Evolutionary conservation across 257 asterid genomes (phyloP), one percentile per base, ranked within the genome.

Genomic region (Nicotiana tabacum): DNA sequence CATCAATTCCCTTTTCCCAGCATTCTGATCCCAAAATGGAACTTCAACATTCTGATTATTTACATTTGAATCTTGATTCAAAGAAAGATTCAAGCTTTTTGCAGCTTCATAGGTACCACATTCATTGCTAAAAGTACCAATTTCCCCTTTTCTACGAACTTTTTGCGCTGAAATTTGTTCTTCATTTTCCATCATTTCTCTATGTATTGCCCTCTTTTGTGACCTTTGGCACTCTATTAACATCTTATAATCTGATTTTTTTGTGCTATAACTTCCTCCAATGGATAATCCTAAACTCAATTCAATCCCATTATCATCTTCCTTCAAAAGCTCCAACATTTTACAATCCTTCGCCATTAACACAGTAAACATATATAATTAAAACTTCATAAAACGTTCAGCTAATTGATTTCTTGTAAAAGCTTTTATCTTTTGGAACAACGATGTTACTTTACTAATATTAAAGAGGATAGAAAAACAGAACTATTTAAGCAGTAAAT

Each of bases 271-370:
- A 53, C 87, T 86, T 30, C 97, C 91, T 1, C 97, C 96, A 6
- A 93, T 89, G 3, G 97, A 93, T 69, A 93, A 66, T 87, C 91
- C 95, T 90, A 93, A 88, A 74, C 90, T 87, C 85, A 92, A 86
- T 89, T 91, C 92, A 82, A 89, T 72, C 33, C 83, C 90, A 43
- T 88, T 85, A 18, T 85, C 90, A 56, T 85, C 89, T 30, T 68
- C 87, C 17, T 82, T 48, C 18, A 84, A 77, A 57, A 78, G 83
- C 83, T 82, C 90, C 87, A 84, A 56, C 76, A 82, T 84, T 56
- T 65, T 39, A 21, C 5, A 30, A 2, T 30, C 4, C 13, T 53
- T 53, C 17, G 16, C 57, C 57, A 53, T 53, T 43, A 43, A 39
- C 9, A 6, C 48, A 39, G 48, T 39, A 1, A 1, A 39, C 48